A percentile compares a stretch with the other conserved stretches of the same genome.
phyloP scores from a whole-genome alignment of 495 filamentous ascomycete species.

The Glonium stellatum region DNA sequence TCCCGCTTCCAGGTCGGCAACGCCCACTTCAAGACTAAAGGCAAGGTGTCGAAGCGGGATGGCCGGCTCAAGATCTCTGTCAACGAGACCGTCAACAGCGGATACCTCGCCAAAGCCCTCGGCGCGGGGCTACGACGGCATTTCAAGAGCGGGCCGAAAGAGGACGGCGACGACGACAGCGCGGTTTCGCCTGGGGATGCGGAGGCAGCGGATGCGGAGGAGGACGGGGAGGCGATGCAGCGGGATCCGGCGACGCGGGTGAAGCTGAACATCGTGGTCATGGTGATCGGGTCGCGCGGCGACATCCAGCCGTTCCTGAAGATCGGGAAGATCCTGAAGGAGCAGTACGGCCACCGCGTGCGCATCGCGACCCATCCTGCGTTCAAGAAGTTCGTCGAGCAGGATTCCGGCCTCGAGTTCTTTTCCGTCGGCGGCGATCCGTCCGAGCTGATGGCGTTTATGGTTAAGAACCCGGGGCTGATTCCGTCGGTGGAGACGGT shows the following conservation, averaged over 20 bases:
- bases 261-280: slow-evolving; percentile 65
- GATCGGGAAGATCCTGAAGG: slow-evolving; percentile 60
- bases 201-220: slow-evolving; percentile 7
- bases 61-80: slow-evolving; percentile 64
- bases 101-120: slow-evolving; percentile 63
- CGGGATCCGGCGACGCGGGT: slow-evolving; percentile 33
- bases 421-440: slow-evolving; percentile 68
- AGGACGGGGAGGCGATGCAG: slow-evolving; percentile 24
- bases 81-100: slow-evolving; percentile 57
- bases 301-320: slow-evolving; percentile 74
- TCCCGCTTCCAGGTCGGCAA: slow-evolving; percentile 51
- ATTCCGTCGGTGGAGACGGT: slow-evolving; percentile 59
- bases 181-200: not conserved
- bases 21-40: slow-evolving; percentile 55
- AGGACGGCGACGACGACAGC: slow-evolving; percentile 1
- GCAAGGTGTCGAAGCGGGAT: slow-evolving; percentile 60
- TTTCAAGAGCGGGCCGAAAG: slow-evolving; percentile 22
- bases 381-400: slow-evolving; percentile 60
- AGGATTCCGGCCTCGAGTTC: slow-evolving; percentile 58
- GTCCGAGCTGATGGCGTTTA: slow-evolving; percentile 70
- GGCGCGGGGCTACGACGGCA: slow-evolving; percentile 48
- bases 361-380: slow-evolving; percentile 62
- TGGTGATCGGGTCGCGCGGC: slow-evolving; percentile 69
- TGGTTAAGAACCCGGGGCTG: slow-evolving; percentile 73
- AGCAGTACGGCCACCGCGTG: slow-evolving; percentile 62